Base-by-base conservation (phyloP, 2,329 filamentous ascomycete genomes). In the Colletotrichum zoysiae region DNA sequence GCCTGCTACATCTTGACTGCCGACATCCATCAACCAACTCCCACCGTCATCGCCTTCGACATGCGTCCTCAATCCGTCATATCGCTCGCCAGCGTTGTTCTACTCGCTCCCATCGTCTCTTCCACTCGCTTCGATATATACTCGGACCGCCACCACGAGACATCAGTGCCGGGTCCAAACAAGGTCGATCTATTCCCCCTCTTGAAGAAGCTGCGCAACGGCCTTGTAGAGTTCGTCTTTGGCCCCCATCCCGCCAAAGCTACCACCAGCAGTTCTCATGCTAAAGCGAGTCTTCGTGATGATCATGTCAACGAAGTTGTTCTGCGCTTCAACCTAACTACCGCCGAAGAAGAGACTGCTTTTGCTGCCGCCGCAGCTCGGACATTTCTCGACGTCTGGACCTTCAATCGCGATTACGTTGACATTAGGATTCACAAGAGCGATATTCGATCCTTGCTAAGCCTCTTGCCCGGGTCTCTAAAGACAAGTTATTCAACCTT, bases 351-450 rank as follows among this genome's bases (percentile, higher is more conserved):
- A 78, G 91, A 93, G 70, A 82, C 84, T 44, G 91, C 91, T 1
- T 84, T 97, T 67, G 87, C 91, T n/a, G 88, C 92, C 68, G 94
- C 94, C 3, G 87, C 91, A 0, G 87, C 92, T 73, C 89, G 90
- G 23, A 87, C 98, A 33, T 92, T 96, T 76, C 85, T 98, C 53
- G 96, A 99, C 78, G 89, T 98, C 1, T 99, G 96, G 96, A 92
- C 93, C 30, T 94, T 93, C 76, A 93, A 91, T 7, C 86, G 90
- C 23, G 88, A 93, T 71, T 96, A 92, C 85, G 93, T 96, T 35
- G 96, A 99, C 79, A 91, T 98, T 65, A 88, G 94, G 53, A 82
- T 98, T 61, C 88, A 91, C 65, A 90, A 92, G 78, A 90, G 94
- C 76, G 90, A 94, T 75, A 89, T 97, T 14, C 88, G 90, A n/a